phyloP scores from a whole-genome alignment of 176 grass and related monocot genomes.

The Eleusine coracana region DNA sequence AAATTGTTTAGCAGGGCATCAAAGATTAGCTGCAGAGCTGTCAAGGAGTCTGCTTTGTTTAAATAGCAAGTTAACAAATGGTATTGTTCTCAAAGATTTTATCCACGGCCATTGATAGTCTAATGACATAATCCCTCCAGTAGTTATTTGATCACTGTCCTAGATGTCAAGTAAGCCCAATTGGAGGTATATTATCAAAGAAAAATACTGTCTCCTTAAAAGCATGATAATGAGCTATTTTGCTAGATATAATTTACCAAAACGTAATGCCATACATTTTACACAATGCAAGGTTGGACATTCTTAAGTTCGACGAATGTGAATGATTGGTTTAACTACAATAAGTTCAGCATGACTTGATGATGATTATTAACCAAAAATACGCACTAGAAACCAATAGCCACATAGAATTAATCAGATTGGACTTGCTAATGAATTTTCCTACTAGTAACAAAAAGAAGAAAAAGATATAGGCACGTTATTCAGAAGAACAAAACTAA shows the following conservation, averaged over 20 bases:
- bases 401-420: no score
- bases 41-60: neutral
- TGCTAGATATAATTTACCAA: conserved; percentile 15
- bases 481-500: conserved; percentile 37
- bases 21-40: neutral
- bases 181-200: neutral
- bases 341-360: neutral
- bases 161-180: neutral
- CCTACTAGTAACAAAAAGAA: conserved; percentile 32
- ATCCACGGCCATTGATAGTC: neutral
- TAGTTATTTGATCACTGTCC: neutral
- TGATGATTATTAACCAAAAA: conserved; percentile 14
- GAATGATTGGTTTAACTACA: neutral
- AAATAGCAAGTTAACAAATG: conserved; percentile 5
- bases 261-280: neutral
- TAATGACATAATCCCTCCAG: neutral
- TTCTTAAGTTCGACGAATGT: conserved; percentile 10
- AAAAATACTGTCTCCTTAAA: conserved; percentile 2
- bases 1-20: conserved; percentile 26
- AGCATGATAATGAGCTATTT: neutral
- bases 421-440: conserved; percentile 2
- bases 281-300: neutral
- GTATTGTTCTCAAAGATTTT: conserved; percentile 20
- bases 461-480: conserved; percentile 1
- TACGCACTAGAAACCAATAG: neutral